phyloP scores from a whole-genome alignment of 768 basidiomycete genomes.

The Hysterangium stoloniferum region DNA sequence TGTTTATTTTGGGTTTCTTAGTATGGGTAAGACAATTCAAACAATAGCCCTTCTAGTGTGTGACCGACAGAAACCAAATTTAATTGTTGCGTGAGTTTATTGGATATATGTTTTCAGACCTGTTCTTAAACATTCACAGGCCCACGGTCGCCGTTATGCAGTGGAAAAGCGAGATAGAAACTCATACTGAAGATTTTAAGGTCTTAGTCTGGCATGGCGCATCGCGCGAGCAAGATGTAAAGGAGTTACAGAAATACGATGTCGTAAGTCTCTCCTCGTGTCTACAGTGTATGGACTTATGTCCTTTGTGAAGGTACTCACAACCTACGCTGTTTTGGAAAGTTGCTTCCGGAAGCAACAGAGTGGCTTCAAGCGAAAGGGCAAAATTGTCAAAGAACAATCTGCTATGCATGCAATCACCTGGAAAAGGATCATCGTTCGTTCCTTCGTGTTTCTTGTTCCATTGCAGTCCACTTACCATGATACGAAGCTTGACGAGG shows the following conservation, averaged over 20 bases:
- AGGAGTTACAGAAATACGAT: constrained; percentile 75
- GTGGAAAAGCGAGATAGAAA: constrained; percentile 90
- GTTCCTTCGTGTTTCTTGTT: constrained; percentile 22
- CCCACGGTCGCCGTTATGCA: constrained; percentile 54
- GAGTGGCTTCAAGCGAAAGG: constrained; percentile 84
- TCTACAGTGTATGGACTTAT: neutral
- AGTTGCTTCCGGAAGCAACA: constrained; percentile 91
- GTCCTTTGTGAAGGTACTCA: constrained; percentile 48
- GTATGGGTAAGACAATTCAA: constrained; percentile 96
- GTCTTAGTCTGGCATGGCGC: constrained; percentile 92
- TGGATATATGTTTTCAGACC: neutral
- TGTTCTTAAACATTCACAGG: constrained; percentile 21
- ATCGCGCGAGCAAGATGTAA: constrained; percentile 55
- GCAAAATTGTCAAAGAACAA: constrained; percentile 76
- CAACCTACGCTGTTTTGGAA: constrained; percentile 84
- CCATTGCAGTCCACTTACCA: neutral
- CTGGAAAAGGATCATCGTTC: constrained; percentile 75
- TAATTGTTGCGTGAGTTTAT: constrained; percentile 80
- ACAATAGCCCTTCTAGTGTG: constrained; percentile 85
- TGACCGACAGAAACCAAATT: constrained; percentile 70
- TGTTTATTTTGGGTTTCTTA: constrained; percentile 22
- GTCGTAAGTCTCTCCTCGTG: constrained; percentile 46
- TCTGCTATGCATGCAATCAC: constrained; percentile 77
- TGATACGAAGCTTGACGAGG: constrained; percentile 76
- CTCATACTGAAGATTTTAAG: constrained; percentile 77